These are phyloP conservation scores for Cladosporium sp. DNA, from an alignment of 2,329 filamentous ascomycete genomes.

Conservation along the genomic window DNA sequence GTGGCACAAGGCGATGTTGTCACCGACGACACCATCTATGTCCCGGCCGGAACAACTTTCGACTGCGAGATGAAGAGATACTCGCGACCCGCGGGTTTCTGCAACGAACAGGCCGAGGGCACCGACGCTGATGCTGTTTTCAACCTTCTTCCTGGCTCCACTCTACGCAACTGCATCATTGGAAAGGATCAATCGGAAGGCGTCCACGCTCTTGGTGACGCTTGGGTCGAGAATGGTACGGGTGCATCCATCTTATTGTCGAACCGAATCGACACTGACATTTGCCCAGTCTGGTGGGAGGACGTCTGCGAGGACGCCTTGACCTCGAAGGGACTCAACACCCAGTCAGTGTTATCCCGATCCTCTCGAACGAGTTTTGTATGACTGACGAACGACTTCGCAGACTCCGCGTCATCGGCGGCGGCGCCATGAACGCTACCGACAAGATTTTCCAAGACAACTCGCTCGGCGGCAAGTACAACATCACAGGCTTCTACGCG, in stretches of 20 bases:
- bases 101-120: constrained; percentile 48
- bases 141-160: constrained; percentile 53
- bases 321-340: constrained; percentile 31
- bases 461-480: constrained; percentile 16
- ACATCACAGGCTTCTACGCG: constrained; percentile 14
- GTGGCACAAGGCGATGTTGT: constrained; percentile 7
- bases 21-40: constrained; percentile 8
- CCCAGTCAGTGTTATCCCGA: neutral
- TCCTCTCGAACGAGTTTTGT: no score
- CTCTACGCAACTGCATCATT: constrained; percentile 56
- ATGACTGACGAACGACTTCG: constrained; percentile 14
- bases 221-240: constrained; percentile 27
- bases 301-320: constrained; percentile 39
- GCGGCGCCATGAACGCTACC: constrained; percentile 33
- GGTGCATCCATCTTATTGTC: neutral
- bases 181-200: constrained; percentile 53
- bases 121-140: constrained; percentile 53
- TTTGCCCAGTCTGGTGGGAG: constrained; percentile 50
- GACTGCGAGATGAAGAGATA: constrained; percentile 35
- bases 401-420: constrained; percentile 29
- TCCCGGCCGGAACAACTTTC: constrained; percentile 4
- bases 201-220: constrained; percentile 51
- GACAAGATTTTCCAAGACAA: constrained; percentile 24
- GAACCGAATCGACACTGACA: neutral
- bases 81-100: constrained; percentile 39